phyloP scores from a whole-genome alignment of 2,329 filamentous ascomycete genomes.

The Exophiala alcalophila region DNA sequence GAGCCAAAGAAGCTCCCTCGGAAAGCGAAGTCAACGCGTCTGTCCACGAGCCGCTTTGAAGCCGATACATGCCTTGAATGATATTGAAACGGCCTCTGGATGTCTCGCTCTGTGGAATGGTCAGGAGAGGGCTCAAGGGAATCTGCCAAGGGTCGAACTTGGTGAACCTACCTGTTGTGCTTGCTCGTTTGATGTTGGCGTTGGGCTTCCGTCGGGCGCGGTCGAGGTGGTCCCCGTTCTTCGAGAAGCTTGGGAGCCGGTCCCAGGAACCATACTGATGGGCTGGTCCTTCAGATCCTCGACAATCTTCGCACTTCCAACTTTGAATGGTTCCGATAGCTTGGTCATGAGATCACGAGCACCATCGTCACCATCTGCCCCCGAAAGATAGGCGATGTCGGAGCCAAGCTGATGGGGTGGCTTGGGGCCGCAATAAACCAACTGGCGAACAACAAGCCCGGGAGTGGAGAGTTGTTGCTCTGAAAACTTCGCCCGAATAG shows the following conservation, averaged over 20 bases:
- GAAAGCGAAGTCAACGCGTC: constrained; percentile 81
- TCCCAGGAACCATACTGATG: constrained; percentile 25
- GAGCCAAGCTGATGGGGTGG: background rate
- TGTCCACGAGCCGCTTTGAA: constrained; percentile 84
- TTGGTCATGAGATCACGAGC: constrained; percentile 12
- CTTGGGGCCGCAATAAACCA: constrained; percentile 12
- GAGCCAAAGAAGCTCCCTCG: constrained; percentile 74
- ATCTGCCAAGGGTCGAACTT: background rate
- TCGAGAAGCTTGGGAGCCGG: constrained; percentile 4
- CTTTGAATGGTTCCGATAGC: constrained; percentile 6
- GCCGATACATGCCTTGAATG: constrained; percentile 32
- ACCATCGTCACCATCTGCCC: constrained; percentile 8
- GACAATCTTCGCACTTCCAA: constrained; percentile 2
- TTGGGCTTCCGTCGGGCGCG: constrained; percentile 7
- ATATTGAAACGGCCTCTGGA: constrained; percentile 26
- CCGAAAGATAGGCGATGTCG: constrained; percentile 13
- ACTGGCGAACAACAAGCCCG: constrained; percentile 17
- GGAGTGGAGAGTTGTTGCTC: constrained; percentile 5
- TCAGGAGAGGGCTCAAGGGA: background rate
- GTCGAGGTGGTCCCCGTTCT: constrained; percentile 11
- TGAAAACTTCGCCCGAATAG: constrained; percentile 18
- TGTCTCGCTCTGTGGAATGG: constrained; percentile 16
- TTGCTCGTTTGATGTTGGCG: constrained; percentile 5
- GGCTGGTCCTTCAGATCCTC: constrained; percentile 20
- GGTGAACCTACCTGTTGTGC: constrained; percentile 10